Evolutionary conservation across 371 early-diverging fungal species (phyloP).

Genomic region (Mortierella sp.): DNA sequence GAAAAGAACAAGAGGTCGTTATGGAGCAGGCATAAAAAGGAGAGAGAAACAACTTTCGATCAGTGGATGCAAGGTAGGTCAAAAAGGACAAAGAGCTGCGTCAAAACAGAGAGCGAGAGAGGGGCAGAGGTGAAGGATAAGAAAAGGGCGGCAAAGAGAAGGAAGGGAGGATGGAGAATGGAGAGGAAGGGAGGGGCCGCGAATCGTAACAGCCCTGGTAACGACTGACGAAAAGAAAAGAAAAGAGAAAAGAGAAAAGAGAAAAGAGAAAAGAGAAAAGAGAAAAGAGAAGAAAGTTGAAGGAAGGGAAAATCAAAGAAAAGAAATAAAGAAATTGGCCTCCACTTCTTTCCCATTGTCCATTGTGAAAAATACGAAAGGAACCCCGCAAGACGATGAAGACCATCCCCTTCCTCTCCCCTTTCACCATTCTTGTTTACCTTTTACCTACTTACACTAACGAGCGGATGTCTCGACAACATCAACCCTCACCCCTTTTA

Average conservation of each 20-base stretch:
- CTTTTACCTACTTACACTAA: not conserved
- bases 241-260: not conserved
- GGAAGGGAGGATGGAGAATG: not conserved
- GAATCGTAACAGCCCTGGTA: conserved; percentile 32
- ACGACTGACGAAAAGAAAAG: conserved; percentile 12
- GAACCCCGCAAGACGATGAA: not conserved
- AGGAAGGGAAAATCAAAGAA: not conserved
- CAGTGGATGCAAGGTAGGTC: not conserved
- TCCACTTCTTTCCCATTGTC: not conserved
- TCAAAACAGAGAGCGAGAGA: not conserved
- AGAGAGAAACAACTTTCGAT: not conserved
- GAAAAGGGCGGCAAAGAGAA: not conserved
- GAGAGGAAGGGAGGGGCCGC: conserved; percentile 5
- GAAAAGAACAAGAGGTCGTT: not conserved
- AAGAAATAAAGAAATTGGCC: not conserved
- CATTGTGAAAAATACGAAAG: not conserved
- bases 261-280: not conserved
- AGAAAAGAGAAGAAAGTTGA: not conserved
- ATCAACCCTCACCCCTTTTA: not conserved
- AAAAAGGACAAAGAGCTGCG: not conserved
- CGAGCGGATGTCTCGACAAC: not conserved
- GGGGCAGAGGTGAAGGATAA: not conserved
- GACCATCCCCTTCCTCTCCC: not conserved
- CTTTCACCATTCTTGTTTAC: not conserved
- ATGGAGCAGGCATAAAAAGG: not conserved